phyloP scores from a whole-genome alignment of 2,329 filamentous ascomycete species.

The Pseudocercospora vitis region DNA sequence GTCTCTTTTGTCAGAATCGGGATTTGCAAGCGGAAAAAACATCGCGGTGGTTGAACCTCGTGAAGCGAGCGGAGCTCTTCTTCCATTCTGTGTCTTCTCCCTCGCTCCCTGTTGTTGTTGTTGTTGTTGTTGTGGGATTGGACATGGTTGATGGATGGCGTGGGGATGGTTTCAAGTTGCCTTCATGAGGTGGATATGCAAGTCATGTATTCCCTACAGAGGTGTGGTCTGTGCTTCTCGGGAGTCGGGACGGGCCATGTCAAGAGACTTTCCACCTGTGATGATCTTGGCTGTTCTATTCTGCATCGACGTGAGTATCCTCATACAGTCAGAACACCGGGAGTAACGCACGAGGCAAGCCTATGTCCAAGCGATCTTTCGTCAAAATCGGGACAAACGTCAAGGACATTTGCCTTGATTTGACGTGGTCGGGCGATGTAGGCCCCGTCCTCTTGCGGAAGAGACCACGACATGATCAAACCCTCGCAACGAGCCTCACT shows the following conservation, averaged over 20 bases:
- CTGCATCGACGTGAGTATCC: no score
- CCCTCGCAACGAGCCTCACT: not conserved
- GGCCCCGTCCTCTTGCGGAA: no score
- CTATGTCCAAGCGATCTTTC: no score
- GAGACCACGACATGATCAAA: not conserved
- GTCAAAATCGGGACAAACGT: no score
- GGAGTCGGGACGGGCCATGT: no score
- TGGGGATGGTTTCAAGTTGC: not conserved
- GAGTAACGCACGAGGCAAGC: no score
- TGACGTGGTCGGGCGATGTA: no score
- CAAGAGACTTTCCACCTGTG: no score
- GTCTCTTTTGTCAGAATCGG: not conserved
- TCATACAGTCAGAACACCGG: no score
- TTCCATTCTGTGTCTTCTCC: slow-evolving; percentile 32
- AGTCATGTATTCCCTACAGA: not conserved
- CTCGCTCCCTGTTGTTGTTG: not conserved
- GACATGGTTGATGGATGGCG: not conserved
- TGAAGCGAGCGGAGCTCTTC: slow-evolving; percentile 42
- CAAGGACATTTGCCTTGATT: no score
- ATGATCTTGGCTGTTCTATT: no score
- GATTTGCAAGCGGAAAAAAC: no score
- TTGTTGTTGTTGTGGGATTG: not conserved
- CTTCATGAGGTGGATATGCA: not conserved
- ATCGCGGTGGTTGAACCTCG: slow-evolving; percentile 40
- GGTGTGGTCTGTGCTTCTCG: not conserved